A percentile compares a stretch with the other conserved stretches of the same genome.
Evolutionary conservation across 202 grass and related monocot genomes (phyloP).

Genomic region (Eragrostis tef): DNA sequence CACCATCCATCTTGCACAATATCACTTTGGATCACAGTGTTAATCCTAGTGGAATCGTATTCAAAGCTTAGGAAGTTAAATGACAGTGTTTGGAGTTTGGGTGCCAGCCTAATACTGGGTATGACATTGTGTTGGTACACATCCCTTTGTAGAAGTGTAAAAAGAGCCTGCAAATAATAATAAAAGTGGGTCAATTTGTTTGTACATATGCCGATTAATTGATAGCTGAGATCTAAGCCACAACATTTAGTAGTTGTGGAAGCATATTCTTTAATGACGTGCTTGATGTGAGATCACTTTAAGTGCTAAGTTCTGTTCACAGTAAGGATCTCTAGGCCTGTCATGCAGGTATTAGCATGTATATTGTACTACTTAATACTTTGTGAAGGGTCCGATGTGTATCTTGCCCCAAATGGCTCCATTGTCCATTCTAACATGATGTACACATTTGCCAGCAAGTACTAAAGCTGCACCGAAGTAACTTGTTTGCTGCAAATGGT

Average conservation of each 20-base stretch:
- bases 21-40: neutral
- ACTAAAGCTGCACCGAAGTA: conserved; percentile 72
- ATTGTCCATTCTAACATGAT: conserved; percentile 5
- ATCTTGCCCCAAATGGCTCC: neutral
- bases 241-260: neutral
- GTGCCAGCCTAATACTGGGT: neutral
- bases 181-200: conserved; percentile 2
- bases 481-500: conserved; percentile 98
- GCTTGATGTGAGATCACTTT: conserved; percentile 1
- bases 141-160: neutral
- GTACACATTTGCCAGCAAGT: conserved; percentile 46
- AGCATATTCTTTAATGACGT: neutral
- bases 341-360: conserved; percentile 37
- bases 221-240: neutral
- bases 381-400: neutral
- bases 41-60: neutral
- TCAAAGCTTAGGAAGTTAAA: conserved; percentile 14
- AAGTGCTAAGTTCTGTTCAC: conserved; percentile 23
- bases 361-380: neutral
- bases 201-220: conserved; percentile 12
- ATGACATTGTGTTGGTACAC: conserved; percentile 7
- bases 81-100: neutral
- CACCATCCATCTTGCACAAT: neutral
- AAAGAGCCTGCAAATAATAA: neutral
- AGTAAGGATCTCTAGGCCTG: conserved; percentile 26